phyloP scores from a whole-genome alignment of 257 asterid species.

The Solanum chmielewskii region DNA sequence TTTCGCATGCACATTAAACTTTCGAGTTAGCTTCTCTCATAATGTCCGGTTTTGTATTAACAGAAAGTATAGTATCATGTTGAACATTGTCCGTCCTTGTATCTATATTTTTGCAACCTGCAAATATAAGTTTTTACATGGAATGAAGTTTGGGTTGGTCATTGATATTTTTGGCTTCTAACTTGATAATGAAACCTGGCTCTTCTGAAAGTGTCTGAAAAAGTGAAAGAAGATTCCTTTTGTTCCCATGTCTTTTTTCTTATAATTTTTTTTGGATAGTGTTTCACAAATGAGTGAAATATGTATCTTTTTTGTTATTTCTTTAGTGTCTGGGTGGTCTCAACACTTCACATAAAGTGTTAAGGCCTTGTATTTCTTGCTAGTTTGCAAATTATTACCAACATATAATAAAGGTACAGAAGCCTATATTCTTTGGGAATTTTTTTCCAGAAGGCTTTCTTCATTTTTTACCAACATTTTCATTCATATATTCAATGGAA shows the following conservation, averaged over 20 bases:
- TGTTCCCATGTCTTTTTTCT: not conserved
- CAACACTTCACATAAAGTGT: not conserved
- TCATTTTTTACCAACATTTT: not conserved
- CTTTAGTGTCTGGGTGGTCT: not conserved
- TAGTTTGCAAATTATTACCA: not conserved
- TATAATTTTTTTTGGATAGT: not conserved
- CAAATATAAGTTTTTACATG: not conserved
- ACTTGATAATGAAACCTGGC: not conserved
- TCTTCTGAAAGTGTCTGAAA: not conserved
- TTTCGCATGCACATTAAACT: not conserved
- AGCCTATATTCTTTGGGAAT: not conserved
- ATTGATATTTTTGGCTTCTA: not conserved
- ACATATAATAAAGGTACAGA: not conserved
- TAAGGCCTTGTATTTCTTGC: not conserved
- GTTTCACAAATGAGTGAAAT: not conserved
- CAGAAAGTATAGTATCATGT: not conserved
- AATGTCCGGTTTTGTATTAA: not conserved
- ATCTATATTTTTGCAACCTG: not conserved
- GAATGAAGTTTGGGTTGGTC: not conserved
- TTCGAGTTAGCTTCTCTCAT: not conserved
- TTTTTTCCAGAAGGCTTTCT: not conserved
- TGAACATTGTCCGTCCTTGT: not conserved
- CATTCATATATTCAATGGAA: not conserved
- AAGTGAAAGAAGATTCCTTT: not conserved
- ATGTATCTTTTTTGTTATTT: not conserved